Base-by-base conservation (phyloP, 257 asterid genomes). In the Petunia axillaris region DNA sequence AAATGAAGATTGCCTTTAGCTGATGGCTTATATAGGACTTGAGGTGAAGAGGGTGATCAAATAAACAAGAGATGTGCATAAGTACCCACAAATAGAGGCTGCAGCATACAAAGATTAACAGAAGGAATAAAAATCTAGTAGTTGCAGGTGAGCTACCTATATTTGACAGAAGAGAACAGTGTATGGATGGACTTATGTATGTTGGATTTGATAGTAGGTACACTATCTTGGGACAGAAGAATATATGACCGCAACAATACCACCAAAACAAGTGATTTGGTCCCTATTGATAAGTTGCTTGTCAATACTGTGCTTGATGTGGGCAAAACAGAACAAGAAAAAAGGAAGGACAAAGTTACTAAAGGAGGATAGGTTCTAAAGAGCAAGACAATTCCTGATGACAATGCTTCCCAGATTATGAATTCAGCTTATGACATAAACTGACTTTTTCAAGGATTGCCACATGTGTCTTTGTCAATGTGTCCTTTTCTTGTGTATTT, bases 121-220 rank as follows among this genome's bases (percentile, higher is more conserved):
- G 66, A 79, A 85, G 86, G 80, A 83, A 46, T 78, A 79, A 84
- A 81, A 83, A 43, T 64, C 77, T 79, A 66, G 74, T 64, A 62
- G 50, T 54, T 81, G 87, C 88, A 83, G 90, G 84, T 83, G 78
- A 81, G 85, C 89, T 71, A 80, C 85, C 91, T 79, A 79, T 79
- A 55, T 66, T 76, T 71, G 63, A 81, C 37, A 85, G 83, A 84
- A 76, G 14, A 57, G 9, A 53, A 37, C 43, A 50, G 62, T 66
- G 36, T 41, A 39, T 79, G 58, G 76, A 46, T 39, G 65, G 41
- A 50, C 25, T 79, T 53, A 10, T 39, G 41, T 74, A 81, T 73
- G 67, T 62, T 80, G 11, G 40, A 74, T 81, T 78, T 57, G 37
- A 15, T 48, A 48, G 15, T 43, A 46, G 75, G 15, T 41, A 5